Percentiles rank a stretch among this genome's conserved stretches.
Evolutionary conservation across 495 filamentous ascomycete species (phyloP).

Genomic region (Penicillium paxilli): DNA sequence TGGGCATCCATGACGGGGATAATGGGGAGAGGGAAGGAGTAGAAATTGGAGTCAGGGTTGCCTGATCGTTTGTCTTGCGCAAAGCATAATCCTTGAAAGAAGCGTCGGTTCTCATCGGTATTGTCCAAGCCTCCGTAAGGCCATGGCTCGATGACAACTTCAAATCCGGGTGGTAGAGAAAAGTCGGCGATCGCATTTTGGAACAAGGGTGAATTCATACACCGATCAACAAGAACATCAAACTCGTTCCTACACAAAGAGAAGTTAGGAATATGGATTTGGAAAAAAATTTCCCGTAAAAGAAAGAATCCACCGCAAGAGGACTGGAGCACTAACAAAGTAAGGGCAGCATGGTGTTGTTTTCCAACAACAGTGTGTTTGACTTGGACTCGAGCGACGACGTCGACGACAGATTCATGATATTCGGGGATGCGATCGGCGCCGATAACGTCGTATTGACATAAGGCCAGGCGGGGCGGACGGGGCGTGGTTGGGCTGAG

Average conservation of each 20-base stretch:
- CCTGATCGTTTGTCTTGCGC: constrained; percentile 39
- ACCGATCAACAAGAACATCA: constrained; percentile 59
- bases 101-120: constrained; percentile 54
- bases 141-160: constrained; percentile 70
- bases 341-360: constrained; percentile 61
- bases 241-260: constrained; percentile 56
- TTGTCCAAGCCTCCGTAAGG: constrained; percentile 64
- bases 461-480: constrained; percentile 60
- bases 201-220: constrained; percentile 60
- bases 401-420: constrained; percentile 63
- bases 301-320: no score
- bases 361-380: constrained; percentile 56
- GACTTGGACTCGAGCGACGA: constrained; percentile 47
- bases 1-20: constrained; percentile 73
- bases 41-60: constrained; percentile 64
- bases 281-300: no score
- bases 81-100: constrained; percentile 54
- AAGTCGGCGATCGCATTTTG: constrained; percentile 60
- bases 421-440: constrained; percentile 57
- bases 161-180: constrained; percentile 60
- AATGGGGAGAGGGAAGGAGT: constrained; percentile 75
- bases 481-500: constrained; percentile 46
- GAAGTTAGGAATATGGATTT: not conserved
- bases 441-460: constrained; percentile 66
- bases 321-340: constrained; percentile 53